Evolutionary conservation across 2,329 filamentous ascomycete species (phyloP).

Genomic region (Cordyceps javanica): DNA sequence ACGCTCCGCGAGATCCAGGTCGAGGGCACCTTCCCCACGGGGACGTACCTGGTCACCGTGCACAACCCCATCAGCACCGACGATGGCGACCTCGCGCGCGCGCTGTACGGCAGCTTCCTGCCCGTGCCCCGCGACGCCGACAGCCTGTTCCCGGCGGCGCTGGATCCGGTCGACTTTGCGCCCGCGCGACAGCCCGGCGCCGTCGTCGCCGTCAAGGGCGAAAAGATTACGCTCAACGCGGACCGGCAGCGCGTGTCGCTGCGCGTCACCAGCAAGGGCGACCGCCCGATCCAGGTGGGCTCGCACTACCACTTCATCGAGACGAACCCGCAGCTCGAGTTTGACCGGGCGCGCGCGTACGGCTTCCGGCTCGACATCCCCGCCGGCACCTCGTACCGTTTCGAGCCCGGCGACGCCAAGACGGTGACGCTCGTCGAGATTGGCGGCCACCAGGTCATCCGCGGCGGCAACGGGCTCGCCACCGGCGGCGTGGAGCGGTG

Average conservation of each 20-base stretch:
- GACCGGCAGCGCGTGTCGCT: slow-evolving; percentile 67
- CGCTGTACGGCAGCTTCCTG: slow-evolving; percentile 86
- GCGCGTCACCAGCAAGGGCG: slow-evolving; percentile 81
- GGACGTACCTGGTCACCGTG: slow-evolving; percentile 91
- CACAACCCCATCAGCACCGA: slow-evolving; percentile 83
- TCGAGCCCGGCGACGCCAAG: slow-evolving; percentile 89
- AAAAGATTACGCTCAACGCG: slow-evolving; percentile 63
- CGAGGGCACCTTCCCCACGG: slow-evolving; percentile 85
- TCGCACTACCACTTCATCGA: slow-evolving; percentile 97
- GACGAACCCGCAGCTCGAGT: slow-evolving; percentile 82
- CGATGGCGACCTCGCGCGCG: slow-evolving; percentile 79
- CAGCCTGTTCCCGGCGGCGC: slow-evolving; percentile 56
- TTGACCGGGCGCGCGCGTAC: slow-evolving; percentile 77
- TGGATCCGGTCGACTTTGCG: slow-evolving; percentile 59
- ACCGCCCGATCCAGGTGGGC: slow-evolving; percentile 71
- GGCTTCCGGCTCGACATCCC: slow-evolving; percentile 85
- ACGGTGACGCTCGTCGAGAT: slow-evolving; percentile 89
- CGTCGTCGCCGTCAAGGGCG: slow-evolving; percentile 64
- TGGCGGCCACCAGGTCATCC: slow-evolving; percentile 70
- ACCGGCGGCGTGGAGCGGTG: slow-evolving; percentile 62
- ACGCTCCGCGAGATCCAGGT: slow-evolving; percentile 84
- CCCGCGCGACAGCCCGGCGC: slow-evolving; percentile 69
- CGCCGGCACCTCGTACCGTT: slow-evolving; percentile 85
- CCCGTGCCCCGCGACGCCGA: slow-evolving; percentile 60
- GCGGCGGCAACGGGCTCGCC: slow-evolving; percentile 77